Conservation (phyloP, 371 early-diverging fungal genomes). For the Lichtheimia hyalospora region DNA sequence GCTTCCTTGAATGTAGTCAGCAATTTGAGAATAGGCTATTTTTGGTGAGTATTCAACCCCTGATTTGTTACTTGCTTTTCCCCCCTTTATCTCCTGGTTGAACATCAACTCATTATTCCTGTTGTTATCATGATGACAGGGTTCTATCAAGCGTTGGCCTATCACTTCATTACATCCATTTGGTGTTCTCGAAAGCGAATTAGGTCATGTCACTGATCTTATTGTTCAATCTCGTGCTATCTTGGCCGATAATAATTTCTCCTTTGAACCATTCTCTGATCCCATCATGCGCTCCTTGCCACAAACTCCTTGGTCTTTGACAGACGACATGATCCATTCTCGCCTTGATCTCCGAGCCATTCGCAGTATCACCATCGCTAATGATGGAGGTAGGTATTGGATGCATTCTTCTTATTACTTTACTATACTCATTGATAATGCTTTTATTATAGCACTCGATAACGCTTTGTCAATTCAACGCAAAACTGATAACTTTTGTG, state of each 20-base stretch:
- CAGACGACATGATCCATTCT: conserved; percentile 50
- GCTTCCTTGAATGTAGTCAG: conserved; percentile 64
- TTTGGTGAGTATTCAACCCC: conserved; percentile 32
- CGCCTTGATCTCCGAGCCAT: conserved; percentile 70
- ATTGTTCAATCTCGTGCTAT: conserved; percentile 70
- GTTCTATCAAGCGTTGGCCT: conserved; percentile 74
- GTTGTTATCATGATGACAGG: conserved; percentile 29
- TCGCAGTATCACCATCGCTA: conserved; percentile 80
- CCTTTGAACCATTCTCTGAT: conserved; percentile 50
- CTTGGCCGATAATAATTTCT: conserved; percentile 63
- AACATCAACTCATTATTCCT: not conserved
- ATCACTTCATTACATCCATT: conserved; percentile 70
- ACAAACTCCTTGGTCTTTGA: conserved; percentile 60
- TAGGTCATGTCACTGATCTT: conserved; percentile 69
- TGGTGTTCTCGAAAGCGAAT: conserved; percentile 59
- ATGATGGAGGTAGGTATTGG: conserved; percentile 69
- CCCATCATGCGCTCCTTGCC: conserved; percentile 60
- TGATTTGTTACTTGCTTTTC: not conserved
- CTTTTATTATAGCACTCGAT: conserved; percentile 59
- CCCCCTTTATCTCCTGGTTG: not conserved
- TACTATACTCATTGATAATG: no score
- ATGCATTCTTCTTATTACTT: no score
- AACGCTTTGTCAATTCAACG: conserved; percentile 82
- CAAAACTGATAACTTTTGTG: conserved; percentile 61
- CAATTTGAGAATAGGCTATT: conserved; percentile 55